phyloP scores from a whole-genome alignment of 2,329 filamentous ascomycete genomes.

The Xylariaceae sp. region DNA sequence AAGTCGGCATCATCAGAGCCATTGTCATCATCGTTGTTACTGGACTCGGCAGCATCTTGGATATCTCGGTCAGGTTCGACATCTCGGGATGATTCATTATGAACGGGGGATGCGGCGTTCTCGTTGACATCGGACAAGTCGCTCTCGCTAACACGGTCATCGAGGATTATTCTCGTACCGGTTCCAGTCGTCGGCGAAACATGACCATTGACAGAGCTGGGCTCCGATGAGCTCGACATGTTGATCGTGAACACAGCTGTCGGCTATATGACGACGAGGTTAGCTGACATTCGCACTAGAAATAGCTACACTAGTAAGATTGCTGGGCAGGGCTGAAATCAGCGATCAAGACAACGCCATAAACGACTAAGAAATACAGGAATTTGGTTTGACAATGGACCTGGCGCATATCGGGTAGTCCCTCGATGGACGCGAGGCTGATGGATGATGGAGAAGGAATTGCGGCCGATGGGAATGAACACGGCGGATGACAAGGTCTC shows the following conservation, averaged over 20 bases:
- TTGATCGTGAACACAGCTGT: conserved; percentile 57
- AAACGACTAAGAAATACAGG: conserved; percentile 39
- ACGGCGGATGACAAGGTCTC: conserved; percentile 22
- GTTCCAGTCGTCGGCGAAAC: conserved; percentile 57
- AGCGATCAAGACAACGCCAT: conserved; percentile 40
- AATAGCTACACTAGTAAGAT: conserved; percentile 24
- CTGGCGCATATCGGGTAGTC: conserved; percentile 42
- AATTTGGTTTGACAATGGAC: conserved; percentile 40
- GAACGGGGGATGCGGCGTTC: conserved; percentile 50
- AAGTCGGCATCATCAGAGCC: conserved; percentile 74
- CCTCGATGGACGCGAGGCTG: conserved; percentile 54
- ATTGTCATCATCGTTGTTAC: conserved; percentile 58
- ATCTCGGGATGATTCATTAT: conserved; percentile 33
- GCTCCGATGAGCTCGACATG: conserved; percentile 65
- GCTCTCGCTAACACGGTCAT: conserved; percentile 64
- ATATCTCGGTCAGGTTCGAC: conserved; percentile 42
- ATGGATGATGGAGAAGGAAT: conserved; percentile 48
- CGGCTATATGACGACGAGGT: conserved; percentile 56
- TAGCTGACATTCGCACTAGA: conserved; percentile 40
- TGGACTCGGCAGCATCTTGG: conserved; percentile 43
- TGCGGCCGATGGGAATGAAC: conserved; percentile 27
- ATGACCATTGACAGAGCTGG: conserved; percentile 69
- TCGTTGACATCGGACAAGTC: conserved; percentile 75
- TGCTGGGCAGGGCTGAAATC: conserved; percentile 32
- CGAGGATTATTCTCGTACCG: conserved; percentile 40